Evolutionary conservation across 2,329 filamentous ascomycete species (phyloP), one percentile per base, ranked within the genome.

Genomic region (Stagonosporopsis tanaceti): DNA sequence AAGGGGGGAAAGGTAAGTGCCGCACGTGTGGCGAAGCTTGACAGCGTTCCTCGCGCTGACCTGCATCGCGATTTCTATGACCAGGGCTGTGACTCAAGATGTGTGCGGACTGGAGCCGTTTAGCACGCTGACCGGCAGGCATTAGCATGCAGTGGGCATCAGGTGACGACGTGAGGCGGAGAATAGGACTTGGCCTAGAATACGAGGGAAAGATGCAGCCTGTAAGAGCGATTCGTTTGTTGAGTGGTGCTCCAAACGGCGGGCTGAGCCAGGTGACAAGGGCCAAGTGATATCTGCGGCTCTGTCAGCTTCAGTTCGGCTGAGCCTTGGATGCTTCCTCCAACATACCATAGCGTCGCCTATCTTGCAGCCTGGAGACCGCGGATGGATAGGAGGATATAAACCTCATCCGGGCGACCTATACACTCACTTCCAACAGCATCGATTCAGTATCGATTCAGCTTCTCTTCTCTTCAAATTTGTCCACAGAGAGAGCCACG

Each of bases 1-100:
- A 30, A 14, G 28, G 48, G 17, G 38, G 39, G 55, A 51, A 40
- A 51, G 25, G 42, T 37, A 52, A 32, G 65, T 61, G 61, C 58
- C 17, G 61, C 63, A 53, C 46, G 59, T 63, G 69, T 69, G 69
- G 68, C 66, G 61, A 72, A 64, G 64, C 60, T 61, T 48, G 59
- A 66, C 63, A 56, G 61, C 47, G 58, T 53, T 66, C 64, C 42
- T 61, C 58, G 52, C 63, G 47, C 61, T 59, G 53, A 58, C 53
- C 20, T 57, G 60, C 50, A 55, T 51, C 50, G 38, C 24, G 48
- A 45, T 53, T 63, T 59, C 55, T 57, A 6, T 61, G 60, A 67
- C 59, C 66, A 66, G 58, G 62, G 32, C 38, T 56, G 60, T 52
- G 35, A 58, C 60, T 65, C 63, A 58, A 50, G 55, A 61, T 53